Conservation (phyloP, 2,329 filamentous ascomycete species). For the Claviceps humidiphila region DNA sequence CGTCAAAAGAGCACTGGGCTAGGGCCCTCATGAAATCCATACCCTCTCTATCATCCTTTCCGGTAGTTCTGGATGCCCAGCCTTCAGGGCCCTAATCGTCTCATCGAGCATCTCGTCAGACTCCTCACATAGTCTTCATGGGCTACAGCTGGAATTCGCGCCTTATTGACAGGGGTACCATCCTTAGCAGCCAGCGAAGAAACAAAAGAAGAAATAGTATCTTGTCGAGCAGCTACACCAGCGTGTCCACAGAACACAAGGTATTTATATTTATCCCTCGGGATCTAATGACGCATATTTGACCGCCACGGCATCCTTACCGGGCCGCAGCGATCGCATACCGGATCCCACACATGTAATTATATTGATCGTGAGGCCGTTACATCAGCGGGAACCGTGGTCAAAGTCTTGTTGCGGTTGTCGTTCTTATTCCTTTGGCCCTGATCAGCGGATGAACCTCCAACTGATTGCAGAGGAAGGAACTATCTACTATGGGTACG, state of each 20-base stretch:
- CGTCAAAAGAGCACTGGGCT: constrained; percentile 3
- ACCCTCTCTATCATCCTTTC: constrained; percentile 21
- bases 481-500: no score
- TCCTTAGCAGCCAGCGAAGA: constrained; percentile 42
- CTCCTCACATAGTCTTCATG: constrained; percentile 53
- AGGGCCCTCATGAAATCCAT: constrained; percentile 43
- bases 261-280: constrained; percentile 24
- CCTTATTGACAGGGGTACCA: constrained; percentile 34
- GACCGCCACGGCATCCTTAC: constrained; percentile 28
- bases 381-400: constrained; percentile 46
- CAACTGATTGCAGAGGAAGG: no score
- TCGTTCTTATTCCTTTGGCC: constrained; percentile 8
- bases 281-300: constrained; percentile 36
- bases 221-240: constrained; percentile 23
- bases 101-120: constrained; percentile 54
- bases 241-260: constrained; percentile 44
- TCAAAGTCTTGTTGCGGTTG: constrained; percentile 28
- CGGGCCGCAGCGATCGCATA: constrained; percentile 44
- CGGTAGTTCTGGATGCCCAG: constrained; percentile 10
- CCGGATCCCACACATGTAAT: constrained; percentile 59
- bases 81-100: constrained; percentile 34
- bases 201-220: constrained; percentile 49
- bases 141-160: constrained; percentile 39
- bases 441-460: no score
- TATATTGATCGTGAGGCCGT: constrained; percentile 39